Evolutionary conservation across 371 early-diverging fungal species (phyloP).

Genomic region (Rhizomucor miehei): DNA sequence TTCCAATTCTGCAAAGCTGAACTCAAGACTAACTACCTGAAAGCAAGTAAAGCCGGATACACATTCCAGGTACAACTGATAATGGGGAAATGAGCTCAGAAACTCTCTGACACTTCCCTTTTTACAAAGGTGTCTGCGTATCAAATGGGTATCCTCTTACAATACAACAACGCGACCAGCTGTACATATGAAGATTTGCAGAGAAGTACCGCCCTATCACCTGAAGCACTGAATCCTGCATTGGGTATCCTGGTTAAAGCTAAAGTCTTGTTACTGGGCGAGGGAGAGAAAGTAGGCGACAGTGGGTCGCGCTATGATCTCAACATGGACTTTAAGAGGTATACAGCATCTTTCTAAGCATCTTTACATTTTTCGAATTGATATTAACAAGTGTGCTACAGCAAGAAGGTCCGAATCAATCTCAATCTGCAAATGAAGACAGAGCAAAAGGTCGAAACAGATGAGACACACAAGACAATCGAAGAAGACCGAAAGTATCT

Average conservation of each 20-base stretch:
- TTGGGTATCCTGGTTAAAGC: constrained; percentile 81
- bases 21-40: constrained; percentile 78
- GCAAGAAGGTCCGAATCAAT: constrained; percentile 85
- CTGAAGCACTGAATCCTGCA: constrained; percentile 67
- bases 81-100: background rate
- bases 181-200: constrained; percentile 68
- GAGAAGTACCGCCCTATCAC: constrained; percentile 65
- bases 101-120: background rate
- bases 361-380: no score
- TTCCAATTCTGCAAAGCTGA: constrained; percentile 89
- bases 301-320: constrained; percentile 60
- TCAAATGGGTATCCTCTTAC: constrained; percentile 88
- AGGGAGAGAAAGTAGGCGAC: constrained; percentile 55
- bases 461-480: constrained; percentile 86
- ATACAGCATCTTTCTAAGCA: constrained; percentile 3
- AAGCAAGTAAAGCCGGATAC: constrained; percentile 66
- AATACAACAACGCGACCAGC: constrained; percentile 69
- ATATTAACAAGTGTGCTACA: constrained; percentile 11
- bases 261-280: constrained; percentile 61
- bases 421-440: constrained; percentile 77
- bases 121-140: constrained; percentile 67
- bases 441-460: constrained; percentile 85
- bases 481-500: constrained; percentile 86
- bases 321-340: constrained; percentile 85
- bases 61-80: constrained; percentile 59